Evolutionary conservation across 139 green algal genomes (phyloP).

Genomic region (Coelastrella sp.): DNA sequence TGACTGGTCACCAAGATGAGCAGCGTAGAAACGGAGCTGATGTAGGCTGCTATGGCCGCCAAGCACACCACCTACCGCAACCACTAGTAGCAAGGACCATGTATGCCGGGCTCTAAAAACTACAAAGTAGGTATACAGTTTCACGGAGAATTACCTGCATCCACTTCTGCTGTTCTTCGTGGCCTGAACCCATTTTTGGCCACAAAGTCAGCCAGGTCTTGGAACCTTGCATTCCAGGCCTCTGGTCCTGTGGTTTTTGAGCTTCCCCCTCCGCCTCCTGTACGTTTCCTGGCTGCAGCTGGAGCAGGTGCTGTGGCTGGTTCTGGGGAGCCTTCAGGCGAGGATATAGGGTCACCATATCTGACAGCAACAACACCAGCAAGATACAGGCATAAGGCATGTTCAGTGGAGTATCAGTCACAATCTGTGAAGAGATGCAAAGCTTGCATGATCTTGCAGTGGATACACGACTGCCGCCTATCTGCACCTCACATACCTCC

Average conservation of each 20-base stretch:
- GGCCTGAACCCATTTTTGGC: slow-evolving; percentile 38
- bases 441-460: no score
- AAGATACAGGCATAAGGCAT: neutral
- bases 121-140: no score
- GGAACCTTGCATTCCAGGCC: slow-evolving; percentile 11
- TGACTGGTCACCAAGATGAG: no score
- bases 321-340: slow-evolving; percentile 3
- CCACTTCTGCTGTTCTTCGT: slow-evolving; percentile 15
- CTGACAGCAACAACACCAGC: neutral
- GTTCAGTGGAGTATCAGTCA: neutral
- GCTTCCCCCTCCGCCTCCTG: slow-evolving; percentile 14
- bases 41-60: no score
- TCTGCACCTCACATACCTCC: no score
- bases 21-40: no score
- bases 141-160: neutral
- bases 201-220: slow-evolving; percentile 36
- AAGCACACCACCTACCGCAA: no score
- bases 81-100: no score
- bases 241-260: neutral
- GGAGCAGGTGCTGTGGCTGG: neutral
- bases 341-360: neutral
- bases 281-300: neutral
- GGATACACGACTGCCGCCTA: no score
- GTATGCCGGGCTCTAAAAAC: no score
- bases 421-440: slow-evolving; percentile 6